Evolutionary conservation across 768 basidiomycete genomes (phyloP).

Genomic region (Termitomyces bulborhizus): DNA sequence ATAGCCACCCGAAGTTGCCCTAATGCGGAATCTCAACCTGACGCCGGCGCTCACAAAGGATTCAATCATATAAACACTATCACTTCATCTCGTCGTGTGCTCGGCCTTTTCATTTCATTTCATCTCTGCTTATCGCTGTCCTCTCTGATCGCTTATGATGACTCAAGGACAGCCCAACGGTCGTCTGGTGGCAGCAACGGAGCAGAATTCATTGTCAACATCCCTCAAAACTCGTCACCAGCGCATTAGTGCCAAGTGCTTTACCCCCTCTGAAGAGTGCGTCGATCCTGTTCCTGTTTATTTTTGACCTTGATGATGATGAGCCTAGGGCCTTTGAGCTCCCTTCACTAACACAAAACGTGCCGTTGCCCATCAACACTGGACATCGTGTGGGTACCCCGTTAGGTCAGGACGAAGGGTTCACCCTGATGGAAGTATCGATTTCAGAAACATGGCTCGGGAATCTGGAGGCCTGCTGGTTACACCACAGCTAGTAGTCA

Average conservation of each 20-base stretch:
- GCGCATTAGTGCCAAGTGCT: conserved; percentile 4
- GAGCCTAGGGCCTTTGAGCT: background rate
- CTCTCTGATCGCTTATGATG: background rate
- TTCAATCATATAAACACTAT: background rate
- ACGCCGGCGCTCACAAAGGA: background rate
- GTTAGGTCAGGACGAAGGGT: background rate
- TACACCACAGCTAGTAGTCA: conserved; percentile 5
- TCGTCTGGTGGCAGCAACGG: background rate
- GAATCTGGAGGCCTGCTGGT: conserved; percentile 4
- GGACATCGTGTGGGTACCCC: background rate
- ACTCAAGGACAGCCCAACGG: background rate
- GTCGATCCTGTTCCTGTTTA: background rate
- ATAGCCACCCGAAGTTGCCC: background rate
- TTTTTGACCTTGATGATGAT: background rate
- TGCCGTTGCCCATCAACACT: background rate
- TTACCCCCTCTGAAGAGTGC: conserved; percentile 6
- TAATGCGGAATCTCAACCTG: conserved; percentile 1
- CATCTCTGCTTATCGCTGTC: background rate
- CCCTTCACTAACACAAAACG: background rate
- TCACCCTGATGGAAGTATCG: background rate
- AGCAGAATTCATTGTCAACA: background rate
- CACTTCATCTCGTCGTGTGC: background rate
- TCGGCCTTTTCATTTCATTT: background rate
- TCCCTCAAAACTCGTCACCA: conserved; percentile 2
- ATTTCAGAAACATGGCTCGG: background rate